phyloP scores from a whole-genome alignment of 2,329 filamentous ascomycete species.

The Arthrobotrys sinensis region DNA sequence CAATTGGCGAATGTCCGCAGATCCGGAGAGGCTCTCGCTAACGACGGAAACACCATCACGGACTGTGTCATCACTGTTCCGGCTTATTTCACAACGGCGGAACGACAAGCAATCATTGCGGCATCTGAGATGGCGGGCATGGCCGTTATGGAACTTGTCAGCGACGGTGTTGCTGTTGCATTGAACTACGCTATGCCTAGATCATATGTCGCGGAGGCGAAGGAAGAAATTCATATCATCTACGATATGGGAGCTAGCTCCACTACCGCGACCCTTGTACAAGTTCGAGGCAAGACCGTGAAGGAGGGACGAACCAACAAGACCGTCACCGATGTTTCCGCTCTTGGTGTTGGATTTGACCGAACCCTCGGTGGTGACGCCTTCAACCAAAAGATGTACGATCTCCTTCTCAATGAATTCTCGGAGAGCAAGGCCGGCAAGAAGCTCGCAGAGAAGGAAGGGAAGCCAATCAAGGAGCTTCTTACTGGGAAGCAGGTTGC shows the following conservation, averaged over 20 bases:
- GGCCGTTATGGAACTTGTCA: conserved; percentile 86
- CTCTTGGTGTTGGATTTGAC: conserved; percentile 90
- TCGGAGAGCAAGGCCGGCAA: conserved; percentile 57
- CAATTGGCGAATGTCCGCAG: conserved; percentile 90
- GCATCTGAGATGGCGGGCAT: conserved; percentile 90
- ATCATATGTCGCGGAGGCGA: conserved; percentile 78
- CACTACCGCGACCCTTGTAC: conserved; percentile 88
- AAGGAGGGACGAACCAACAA: conserved; percentile 98
- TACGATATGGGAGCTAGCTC: conserved; percentile 99
- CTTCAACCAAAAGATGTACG: conserved; percentile 87
- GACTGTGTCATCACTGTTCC: conserved; percentile 92
- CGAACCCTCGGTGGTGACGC: conserved; percentile 89
- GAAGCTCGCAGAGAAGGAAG: conserved; percentile 67
- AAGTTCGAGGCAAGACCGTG: conserved; percentile 88
- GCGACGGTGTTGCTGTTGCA: conserved; percentile 91
- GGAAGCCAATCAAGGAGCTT: conserved; percentile 77
- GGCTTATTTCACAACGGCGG: conserved; percentile 88
- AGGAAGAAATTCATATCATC: conserved; percentile 89
- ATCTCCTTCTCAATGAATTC: conserved; percentile 80
- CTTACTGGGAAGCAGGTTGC: conserved; percentile 84
- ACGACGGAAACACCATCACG: conserved; percentile 79
- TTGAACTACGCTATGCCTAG: conserved; percentile 94
- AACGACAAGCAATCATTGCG: conserved; percentile 86
- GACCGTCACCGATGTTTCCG: conserved; percentile 94
- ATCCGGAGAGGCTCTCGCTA: conserved; percentile 88